Percentiles rank a stretch among this genome's conserved stretches.
Evolutionary conservation across 345 rosid species (phyloP).

Genomic region (Combretum micranthum): DNA sequence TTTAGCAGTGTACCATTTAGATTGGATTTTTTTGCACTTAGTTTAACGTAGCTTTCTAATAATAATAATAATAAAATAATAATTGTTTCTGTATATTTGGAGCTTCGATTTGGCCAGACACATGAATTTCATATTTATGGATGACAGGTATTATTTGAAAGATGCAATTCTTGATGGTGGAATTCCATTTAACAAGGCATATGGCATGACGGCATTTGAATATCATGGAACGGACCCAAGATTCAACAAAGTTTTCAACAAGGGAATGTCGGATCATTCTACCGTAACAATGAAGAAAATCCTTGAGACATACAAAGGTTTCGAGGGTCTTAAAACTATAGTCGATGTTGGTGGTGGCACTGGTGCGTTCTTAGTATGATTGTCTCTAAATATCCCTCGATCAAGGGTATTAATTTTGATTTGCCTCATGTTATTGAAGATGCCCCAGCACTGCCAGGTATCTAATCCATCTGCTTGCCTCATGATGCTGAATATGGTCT

Average conservation of each 20-base stretch:
- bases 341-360: slow-evolving; percentile 93
- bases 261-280: slow-evolving; percentile 70
- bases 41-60: too few relatives aligned
- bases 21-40: too few relatives aligned
- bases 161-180: slow-evolving; percentile 78
- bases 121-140: too few relatives aligned
- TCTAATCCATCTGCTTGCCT: not conserved
- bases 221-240: slow-evolving; percentile 66
- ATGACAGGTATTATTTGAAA: slow-evolving; percentile 60
- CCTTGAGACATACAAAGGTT: slow-evolving; percentile 67
- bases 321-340: slow-evolving; percentile 48
- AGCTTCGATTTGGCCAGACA: too few relatives aligned
- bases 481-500: not conserved
- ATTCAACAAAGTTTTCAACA: slow-evolving; percentile 72
- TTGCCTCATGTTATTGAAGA: slow-evolving; percentile 72
- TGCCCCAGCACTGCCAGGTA: slow-evolving; percentile 63
- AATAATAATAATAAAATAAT: too few relatives aligned
- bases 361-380: slow-evolving; percentile 69
- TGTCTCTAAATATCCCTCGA: slow-evolving; percentile 53
- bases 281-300: slow-evolving; percentile 65
- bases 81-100: too few relatives aligned
- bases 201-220: slow-evolving; percentile 73
- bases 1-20: too few relatives aligned
- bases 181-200: slow-evolving; percentile 72
- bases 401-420: slow-evolving; percentile 84